These are phyloP conservation scores for Syncephalastrum contaminatum DNA, from an alignment of 371 early-diverging fungal genomes.

Conservation along the genomic window DNA sequence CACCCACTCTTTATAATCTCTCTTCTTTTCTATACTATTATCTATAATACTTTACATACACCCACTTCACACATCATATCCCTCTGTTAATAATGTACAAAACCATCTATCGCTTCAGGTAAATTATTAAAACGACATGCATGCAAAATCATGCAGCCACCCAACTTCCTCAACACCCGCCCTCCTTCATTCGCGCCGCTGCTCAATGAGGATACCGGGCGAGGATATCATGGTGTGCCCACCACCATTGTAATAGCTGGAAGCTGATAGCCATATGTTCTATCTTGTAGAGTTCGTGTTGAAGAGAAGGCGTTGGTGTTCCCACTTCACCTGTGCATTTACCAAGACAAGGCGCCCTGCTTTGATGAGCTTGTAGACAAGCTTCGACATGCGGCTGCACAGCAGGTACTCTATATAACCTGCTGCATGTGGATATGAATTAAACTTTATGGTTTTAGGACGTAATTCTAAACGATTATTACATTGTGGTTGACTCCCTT, in stretches of 20 bases:
- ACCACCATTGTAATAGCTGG: not conserved
- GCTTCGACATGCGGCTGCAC: constrained; percentile 23
- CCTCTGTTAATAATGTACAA: constrained; percentile 20
- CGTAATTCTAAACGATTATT: constrained; percentile 8
- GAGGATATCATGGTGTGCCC: not conserved
- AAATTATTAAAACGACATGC: not conserved
- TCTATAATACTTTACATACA: constrained; percentile 2
- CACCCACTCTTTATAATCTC: constrained; percentile 11
- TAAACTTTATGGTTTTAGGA: constrained; percentile 19
- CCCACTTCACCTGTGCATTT: constrained; percentile 32
- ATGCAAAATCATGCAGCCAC: too few relatives aligned
- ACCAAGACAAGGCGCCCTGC: constrained; percentile 32
- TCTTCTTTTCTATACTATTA: not conserved
- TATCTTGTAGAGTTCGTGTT: constrained; percentile 26
- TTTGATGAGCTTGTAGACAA: constrained; percentile 36
- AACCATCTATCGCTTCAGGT: constrained; percentile 33
- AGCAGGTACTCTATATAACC: constrained; percentile 15
- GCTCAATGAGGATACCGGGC: too few relatives aligned
- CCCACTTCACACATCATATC: not conserved
- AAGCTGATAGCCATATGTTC: not conserved
- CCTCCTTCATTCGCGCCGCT: not conserved
- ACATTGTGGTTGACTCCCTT: not conserved
- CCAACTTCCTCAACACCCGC: too few relatives aligned
- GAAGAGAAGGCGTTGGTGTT: constrained; percentile 27
- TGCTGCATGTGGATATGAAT: constrained; percentile 27